A percentile compares a stretch with the other conserved stretches of the same genome.
Evolutionary conservation across 192 early-diverging fungal species (phyloP).

Genomic region (Geranomyces variabilis): DNA sequence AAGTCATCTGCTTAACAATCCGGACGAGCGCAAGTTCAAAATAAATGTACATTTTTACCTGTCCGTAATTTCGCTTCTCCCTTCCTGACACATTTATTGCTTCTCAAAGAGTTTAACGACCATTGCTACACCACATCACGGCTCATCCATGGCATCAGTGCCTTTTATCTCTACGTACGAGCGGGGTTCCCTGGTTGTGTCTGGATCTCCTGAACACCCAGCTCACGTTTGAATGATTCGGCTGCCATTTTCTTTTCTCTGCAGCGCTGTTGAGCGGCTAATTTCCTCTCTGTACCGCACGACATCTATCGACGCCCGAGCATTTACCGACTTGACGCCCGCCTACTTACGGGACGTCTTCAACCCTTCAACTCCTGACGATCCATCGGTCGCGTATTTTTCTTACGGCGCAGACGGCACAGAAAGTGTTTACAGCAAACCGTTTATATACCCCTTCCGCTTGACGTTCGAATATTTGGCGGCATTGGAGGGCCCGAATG

Average conservation of each 20-base stretch:
- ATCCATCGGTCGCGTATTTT: slow-evolving; percentile 66
- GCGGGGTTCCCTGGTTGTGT: no score
- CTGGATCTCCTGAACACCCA: no score
- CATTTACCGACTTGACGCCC: slow-evolving; percentile 79
- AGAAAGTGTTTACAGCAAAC: slow-evolving; percentile 28
- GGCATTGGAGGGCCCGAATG: slow-evolving; percentile 76
- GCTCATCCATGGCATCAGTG: slow-evolving; percentile 40
- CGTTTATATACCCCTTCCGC: slow-evolving; percentile 60
- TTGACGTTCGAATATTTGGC: slow-evolving; percentile 76
- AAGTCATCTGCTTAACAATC: slow-evolving; percentile 67
- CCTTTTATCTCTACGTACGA: slow-evolving; percentile 24
- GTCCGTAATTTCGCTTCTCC: neutral
- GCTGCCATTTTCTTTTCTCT: neutral
- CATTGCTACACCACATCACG: slow-evolving; percentile 83
- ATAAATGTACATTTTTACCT: slow-evolving; percentile 11
- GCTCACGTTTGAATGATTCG: no score
- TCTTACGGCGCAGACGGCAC: slow-evolving; percentile 76
- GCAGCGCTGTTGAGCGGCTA: slow-evolving; percentile 5
- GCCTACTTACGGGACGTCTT: slow-evolving; percentile 76
- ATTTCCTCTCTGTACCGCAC: slow-evolving; percentile 35
- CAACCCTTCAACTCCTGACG: slow-evolving; percentile 80
- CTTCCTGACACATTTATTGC: neutral
- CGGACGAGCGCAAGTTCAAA: slow-evolving; percentile 24
- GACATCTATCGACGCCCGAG: slow-evolving; percentile 75
- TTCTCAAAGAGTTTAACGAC: slow-evolving; percentile 70